phyloP scores from a whole-genome alignment of 129 eudicot species.

The Pittosporum tobira region DNA sequence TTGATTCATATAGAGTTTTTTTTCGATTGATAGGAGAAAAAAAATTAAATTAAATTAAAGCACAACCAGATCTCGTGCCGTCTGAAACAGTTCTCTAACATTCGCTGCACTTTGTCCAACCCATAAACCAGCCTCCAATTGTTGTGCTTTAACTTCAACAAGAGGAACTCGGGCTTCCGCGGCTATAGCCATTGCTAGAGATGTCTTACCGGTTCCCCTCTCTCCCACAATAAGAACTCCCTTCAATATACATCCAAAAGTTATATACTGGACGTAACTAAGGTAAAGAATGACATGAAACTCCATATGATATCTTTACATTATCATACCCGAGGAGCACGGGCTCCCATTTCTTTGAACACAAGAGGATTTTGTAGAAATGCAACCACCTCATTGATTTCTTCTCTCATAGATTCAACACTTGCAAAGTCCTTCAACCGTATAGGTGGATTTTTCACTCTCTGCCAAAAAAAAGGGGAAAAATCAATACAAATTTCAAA shows the following conservation, averaged over 20 bases:
- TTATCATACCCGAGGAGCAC: constrained; percentile 81
- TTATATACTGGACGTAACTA: neutral
- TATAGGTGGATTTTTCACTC: constrained; percentile 91
- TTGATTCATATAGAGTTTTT: neutral
- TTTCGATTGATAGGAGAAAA: no score
- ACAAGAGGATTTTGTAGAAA: constrained; percentile 89
- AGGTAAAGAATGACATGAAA: neutral
- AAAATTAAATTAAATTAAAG: no score
- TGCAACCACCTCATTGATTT: constrained; percentile 87
- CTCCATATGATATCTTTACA: neutral
- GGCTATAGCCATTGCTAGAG: constrained; percentile 87
- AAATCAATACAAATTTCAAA: constrained; percentile 4
- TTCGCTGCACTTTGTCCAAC: constrained; percentile 97
- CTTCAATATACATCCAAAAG: constrained; percentile 39
- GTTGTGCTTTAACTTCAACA: constrained; percentile 73
- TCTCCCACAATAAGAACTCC: constrained; percentile 95
- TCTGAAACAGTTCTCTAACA: constrained; percentile 83
- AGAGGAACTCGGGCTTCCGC: constrained; percentile 95
- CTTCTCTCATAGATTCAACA: constrained; percentile 77
- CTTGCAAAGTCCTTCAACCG: constrained; percentile 74
- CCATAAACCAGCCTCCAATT: constrained; percentile 70
- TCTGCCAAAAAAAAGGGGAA: constrained; percentile 27
- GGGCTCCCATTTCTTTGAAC: constrained; percentile 93
- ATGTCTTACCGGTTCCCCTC: constrained; percentile 90
- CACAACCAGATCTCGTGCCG: constrained; percentile 86